Percentiles rank a stretch among this genome's conserved stretches.
These are phyloP conservation scores for Scedosporium aurantiacum DNA, from an alignment of 2,329 filamentous ascomycete species.

Conservation along the genomic window DNA sequence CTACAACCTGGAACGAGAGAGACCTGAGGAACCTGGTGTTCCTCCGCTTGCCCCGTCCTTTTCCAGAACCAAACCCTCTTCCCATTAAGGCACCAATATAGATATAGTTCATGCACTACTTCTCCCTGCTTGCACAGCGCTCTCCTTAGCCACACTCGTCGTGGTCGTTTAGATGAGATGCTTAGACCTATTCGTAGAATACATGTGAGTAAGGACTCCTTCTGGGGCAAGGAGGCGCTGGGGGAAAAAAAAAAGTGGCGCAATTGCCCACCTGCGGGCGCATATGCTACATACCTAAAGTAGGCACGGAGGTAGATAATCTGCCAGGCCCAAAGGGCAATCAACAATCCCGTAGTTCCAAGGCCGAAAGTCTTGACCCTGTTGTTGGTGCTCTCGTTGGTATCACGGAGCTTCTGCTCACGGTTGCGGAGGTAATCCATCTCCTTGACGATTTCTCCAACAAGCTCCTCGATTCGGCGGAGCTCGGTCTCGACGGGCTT, in stretches of 20 bases:
- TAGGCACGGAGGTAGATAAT: slow-evolving; percentile 95
- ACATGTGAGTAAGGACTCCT: slow-evolving; percentile 7
- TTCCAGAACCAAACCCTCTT: neutral
- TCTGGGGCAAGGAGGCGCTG: neutral
- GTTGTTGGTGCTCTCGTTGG: slow-evolving; percentile 98
- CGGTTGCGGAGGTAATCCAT: slow-evolving; percentile 89
- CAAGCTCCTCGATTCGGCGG: slow-evolving; percentile 81
- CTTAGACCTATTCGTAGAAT: slow-evolving; percentile 42
- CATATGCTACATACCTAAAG: slow-evolving; percentile 53
- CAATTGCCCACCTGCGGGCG: too few relatives aligned
- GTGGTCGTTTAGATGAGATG: slow-evolving; percentile 49
- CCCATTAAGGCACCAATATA: neutral
- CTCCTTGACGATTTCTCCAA: slow-evolving; percentile 77
- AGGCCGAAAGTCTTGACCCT: slow-evolving; percentile 98
- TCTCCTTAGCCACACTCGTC: neutral
- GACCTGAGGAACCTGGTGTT: neutral
- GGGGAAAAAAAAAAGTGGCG: neutral
- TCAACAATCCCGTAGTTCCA: slow-evolving; percentile 80
- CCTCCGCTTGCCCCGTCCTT: neutral
- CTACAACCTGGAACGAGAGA: neutral
- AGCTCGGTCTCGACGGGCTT: slow-evolving; percentile 95
- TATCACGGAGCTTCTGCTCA: slow-evolving; percentile 94
- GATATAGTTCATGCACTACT: neutral
- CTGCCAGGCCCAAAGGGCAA: slow-evolving; percentile 90
- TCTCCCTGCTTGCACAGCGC: neutral